phyloP scores from a whole-genome alignment of 306 rosid genomes.

The Arachis hypogaea region DNA sequence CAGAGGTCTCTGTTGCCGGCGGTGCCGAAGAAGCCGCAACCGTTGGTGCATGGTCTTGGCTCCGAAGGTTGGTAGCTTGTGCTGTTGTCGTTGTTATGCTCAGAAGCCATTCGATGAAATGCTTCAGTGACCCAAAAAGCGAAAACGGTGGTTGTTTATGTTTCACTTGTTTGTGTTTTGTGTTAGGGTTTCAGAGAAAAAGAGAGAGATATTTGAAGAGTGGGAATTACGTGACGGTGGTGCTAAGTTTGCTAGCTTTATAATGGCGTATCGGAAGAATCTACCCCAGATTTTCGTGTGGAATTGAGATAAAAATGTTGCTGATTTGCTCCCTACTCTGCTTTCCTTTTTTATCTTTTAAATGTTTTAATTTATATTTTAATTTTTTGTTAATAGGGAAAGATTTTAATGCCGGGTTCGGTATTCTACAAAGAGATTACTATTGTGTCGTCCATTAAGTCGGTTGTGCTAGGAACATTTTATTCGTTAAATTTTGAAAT shows the following conservation, averaged over 20 bases:
- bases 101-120: constrained; percentile 49
- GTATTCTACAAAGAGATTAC: too few relatives aligned
- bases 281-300: not conserved
- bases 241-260: not conserved
- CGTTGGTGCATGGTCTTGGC: constrained; percentile 64
- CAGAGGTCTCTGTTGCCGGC: constrained; percentile 57
- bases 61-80: constrained; percentile 57
- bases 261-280: not conserved
- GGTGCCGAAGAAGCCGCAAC: constrained; percentile 69
- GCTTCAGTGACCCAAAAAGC: not conserved
- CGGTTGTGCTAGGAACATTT: too few relatives aligned
- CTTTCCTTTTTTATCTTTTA: too few relatives aligned
- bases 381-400: too few relatives aligned
- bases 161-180: not conserved
- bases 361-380: too few relatives aligned
- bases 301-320: not conserved
- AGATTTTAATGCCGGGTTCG: too few relatives aligned
- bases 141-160: too few relatives aligned
- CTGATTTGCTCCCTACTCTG: too few relatives aligned
- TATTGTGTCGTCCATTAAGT: too few relatives aligned
- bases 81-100: constrained; percentile 48
- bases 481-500: too few relatives aligned
- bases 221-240: not conserved
- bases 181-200: not conserved
- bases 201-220: not conserved